phyloP scores from a whole-genome alignment of 2,329 filamentous ascomycete species.

The Exophiala sideris region DNA sequence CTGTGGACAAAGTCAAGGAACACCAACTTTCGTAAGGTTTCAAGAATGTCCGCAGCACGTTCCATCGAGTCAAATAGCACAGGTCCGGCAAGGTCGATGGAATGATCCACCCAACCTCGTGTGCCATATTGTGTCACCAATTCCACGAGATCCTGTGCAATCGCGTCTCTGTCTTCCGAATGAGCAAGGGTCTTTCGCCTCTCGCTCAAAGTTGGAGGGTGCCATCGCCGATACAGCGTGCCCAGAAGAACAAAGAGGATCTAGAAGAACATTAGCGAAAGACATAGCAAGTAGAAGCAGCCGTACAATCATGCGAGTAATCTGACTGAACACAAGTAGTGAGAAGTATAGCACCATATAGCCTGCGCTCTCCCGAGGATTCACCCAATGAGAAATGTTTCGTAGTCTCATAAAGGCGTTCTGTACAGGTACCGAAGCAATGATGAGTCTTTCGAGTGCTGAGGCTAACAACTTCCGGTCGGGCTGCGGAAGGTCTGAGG shows the following conservation, averaged over 20 bases:
- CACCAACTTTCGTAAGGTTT: slow-evolving; percentile 12
- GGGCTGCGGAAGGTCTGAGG: slow-evolving; percentile 1
- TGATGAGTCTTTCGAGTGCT: slow-evolving; percentile 8
- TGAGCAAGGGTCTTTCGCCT: slow-evolving; percentile 1
- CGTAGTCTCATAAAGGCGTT: slow-evolving; percentile 12
- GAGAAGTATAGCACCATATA: slow-evolving; percentile 20
- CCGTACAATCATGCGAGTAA: slow-evolving; percentile 9
- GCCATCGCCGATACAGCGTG: slow-evolving; percentile 7
- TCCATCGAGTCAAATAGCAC: slow-evolving; percentile 1
- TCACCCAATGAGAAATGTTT: slow-evolving; percentile 11
- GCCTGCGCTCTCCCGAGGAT: slow-evolving; percentile 6
- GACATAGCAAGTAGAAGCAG: not conserved
- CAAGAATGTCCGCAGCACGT: slow-evolving; percentile 11
- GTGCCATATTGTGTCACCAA: slow-evolving; percentile 14
- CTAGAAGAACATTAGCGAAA: not conserved
- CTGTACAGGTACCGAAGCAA: slow-evolving; percentile 12
- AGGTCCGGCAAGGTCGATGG: slow-evolving; percentile 10
- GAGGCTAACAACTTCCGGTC: slow-evolving; percentile 8
- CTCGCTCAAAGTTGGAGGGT: slow-evolving; percentile 1
- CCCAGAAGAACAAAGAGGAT: slow-evolving; percentile 12
- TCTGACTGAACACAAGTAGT: slow-evolving; percentile 9
- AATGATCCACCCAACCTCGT: slow-evolving; percentile 10
- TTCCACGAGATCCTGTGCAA: slow-evolving; percentile 4
- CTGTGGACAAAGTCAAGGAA: not conserved
- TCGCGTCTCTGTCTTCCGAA: slow-evolving; percentile 8